Conservation (phyloP, 2,329 filamentous ascomycete genomes). For the Sordariomycetes sp. region DNA sequence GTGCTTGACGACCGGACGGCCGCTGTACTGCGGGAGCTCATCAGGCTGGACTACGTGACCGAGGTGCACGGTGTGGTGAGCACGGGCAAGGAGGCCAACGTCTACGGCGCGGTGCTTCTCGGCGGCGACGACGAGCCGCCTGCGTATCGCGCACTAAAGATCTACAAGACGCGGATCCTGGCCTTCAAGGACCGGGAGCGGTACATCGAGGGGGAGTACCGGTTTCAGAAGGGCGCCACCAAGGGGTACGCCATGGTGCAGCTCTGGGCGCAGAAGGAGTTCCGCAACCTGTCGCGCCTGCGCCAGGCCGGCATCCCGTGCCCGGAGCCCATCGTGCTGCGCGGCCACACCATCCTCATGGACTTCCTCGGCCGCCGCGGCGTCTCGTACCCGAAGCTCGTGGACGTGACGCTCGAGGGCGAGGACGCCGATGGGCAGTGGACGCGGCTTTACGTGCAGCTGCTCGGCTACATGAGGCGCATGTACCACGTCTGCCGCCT, state of each 20-base stretch:
- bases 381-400: constrained; percentile 75
- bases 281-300: constrained; percentile 80
- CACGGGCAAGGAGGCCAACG: constrained; percentile 96
- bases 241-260: constrained; percentile 98
- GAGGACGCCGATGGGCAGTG: constrained; percentile 60
- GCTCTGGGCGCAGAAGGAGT: constrained; percentile 97
- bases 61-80: constrained; percentile 93
- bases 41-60: constrained; percentile 78
- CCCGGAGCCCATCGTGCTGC: constrained; percentile 78
- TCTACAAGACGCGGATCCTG: constrained; percentile 96
- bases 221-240: constrained; percentile 71
- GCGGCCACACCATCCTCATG: constrained; percentile 94
- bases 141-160: constrained; percentile 72
- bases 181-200: constrained; percentile 97
- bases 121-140: constrained; percentile 38
- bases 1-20: constrained; percentile 88
- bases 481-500: constrained; percentile 88
- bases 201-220: constrained; percentile 88
- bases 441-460: constrained; percentile 66
- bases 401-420: constrained; percentile 65
- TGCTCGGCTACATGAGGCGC: constrained; percentile 78
- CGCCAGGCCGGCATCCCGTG: constrained; percentile 76
- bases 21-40: constrained; percentile 92
- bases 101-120: constrained; percentile 74
- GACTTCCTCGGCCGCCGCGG: constrained; percentile 78